These are phyloP conservation scores for Rutstroemia sp. DNA, from an alignment of 2,329 filamentous ascomycete species.

Conservation along the genomic window DNA sequence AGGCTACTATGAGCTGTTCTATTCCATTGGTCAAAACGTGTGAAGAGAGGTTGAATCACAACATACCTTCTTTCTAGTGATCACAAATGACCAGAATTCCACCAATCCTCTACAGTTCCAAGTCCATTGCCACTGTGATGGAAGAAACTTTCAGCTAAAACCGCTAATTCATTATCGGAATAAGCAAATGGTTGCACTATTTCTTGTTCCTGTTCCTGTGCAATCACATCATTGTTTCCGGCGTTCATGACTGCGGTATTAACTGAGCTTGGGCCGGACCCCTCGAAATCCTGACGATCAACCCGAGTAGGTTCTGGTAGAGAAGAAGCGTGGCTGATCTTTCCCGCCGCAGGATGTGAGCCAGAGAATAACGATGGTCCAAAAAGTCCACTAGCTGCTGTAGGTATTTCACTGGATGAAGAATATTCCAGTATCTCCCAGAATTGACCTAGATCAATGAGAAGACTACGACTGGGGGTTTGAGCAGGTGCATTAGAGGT, in stretches of 20 bases:
- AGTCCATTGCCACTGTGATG: slow-evolving; percentile 31
- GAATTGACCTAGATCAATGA: slow-evolving; percentile 40
- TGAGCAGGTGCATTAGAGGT: slow-evolving; percentile 22
- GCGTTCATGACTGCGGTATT: slow-evolving; percentile 13
- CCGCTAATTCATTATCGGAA: slow-evolving; percentile 37
- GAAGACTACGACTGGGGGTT: slow-evolving; percentile 30
- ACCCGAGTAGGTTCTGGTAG: slow-evolving; percentile 37
- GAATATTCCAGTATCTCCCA: slow-evolving; percentile 43
- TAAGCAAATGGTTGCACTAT: slow-evolving; percentile 15
- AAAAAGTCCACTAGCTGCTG: slow-evolving; percentile 34
- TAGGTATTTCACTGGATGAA: slow-evolving; percentile 32
- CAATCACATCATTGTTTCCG: not conserved
- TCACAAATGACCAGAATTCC: not conserved
- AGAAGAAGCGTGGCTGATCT: slow-evolving; percentile 37
- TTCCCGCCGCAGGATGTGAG: slow-evolving; percentile 24
- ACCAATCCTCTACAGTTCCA: slow-evolving; percentile 18
- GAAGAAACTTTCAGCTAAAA: slow-evolving; percentile 41
- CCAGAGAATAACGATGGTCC: slow-evolving; percentile 33
- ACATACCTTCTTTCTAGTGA: too few relatives aligned
- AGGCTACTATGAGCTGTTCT: too few relatives aligned
- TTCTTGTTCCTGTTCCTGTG: slow-evolving; percentile 11
- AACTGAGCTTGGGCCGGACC: slow-evolving; percentile 19
- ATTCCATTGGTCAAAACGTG: too few relatives aligned
- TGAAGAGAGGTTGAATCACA: too few relatives aligned
- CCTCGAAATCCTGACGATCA: slow-evolving; percentile 18